These are phyloP conservation scores for Yamagishiella unicocca DNA, from an alignment of 139 green algal species.

Conservation along the genomic window DNA sequence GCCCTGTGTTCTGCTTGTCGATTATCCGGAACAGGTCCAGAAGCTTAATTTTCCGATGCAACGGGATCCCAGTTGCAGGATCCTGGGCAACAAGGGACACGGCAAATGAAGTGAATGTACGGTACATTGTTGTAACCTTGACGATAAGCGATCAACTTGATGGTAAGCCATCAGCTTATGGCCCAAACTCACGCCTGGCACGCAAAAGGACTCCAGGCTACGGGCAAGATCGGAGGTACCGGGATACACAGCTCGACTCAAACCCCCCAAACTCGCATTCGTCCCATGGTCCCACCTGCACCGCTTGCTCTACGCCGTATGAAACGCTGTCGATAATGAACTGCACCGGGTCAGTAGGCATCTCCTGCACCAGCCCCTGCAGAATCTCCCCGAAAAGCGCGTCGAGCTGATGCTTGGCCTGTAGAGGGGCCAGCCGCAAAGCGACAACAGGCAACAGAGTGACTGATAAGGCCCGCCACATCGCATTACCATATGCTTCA, in stretches of 20 bases:
- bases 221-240: no score
- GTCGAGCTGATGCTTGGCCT: slow-evolving; percentile 55
- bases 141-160: no score
- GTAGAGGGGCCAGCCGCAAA: not conserved
- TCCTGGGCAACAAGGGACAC: slow-evolving; percentile 50
- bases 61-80: slow-evolving; percentile 46
- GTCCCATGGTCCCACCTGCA: slow-evolving; percentile 46
- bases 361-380: slow-evolving; percentile 36
- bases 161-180: no score
- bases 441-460: no score
- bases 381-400: slow-evolving; percentile 46
- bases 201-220: no score
- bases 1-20: slow-evolving; percentile 46
- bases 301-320: slow-evolving; percentile 50
- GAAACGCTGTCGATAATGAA: slow-evolving; percentile 58
- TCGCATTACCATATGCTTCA: no score
- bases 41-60: slow-evolving; percentile 52
- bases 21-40: slow-evolving; percentile 55
- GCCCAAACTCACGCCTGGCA: no score
- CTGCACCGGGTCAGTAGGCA: slow-evolving; percentile 55
- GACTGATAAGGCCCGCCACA: no score
- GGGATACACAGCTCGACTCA: no score
- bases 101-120: not conserved
- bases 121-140: not conserved
- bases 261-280: no score